These are phyloP conservation scores for Chlorokybus atmophyticus DNA, from an alignment of 139 green algal species.

Conservation along the genomic window DNA sequence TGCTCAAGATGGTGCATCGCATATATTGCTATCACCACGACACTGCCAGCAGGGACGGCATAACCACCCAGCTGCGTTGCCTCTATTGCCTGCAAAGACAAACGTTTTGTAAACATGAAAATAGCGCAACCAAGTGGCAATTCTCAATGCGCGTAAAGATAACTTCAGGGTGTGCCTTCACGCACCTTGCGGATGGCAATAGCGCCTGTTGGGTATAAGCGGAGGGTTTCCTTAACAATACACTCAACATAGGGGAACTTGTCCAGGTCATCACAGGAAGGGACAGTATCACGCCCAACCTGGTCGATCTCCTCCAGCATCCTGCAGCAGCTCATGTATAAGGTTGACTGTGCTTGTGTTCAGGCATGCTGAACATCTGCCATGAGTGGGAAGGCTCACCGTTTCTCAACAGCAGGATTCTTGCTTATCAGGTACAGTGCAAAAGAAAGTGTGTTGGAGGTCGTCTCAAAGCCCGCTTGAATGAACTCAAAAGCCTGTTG, in stretches of 20 bases:
- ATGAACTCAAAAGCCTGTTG: too few species aligned
- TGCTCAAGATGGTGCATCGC: background rate
- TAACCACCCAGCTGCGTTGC: background rate
- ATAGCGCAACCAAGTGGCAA: too few species aligned
- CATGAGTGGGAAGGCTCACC: too few species aligned
- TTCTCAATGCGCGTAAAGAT: too few species aligned
- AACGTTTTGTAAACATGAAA: too few species aligned
- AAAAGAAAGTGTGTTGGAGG: conserved; percentile 45
- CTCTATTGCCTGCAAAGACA: too few species aligned
- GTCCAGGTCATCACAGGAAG: conserved; percentile 29
- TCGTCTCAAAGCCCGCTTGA: conserved; percentile 55
- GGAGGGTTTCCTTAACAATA: conserved; percentile 50
- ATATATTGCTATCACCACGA: background rate
- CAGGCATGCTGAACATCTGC: too few species aligned
- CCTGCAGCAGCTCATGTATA: too few species aligned
- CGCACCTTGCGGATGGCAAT: background rate
- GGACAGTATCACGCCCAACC: conserved; percentile 30
- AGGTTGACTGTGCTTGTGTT: too few species aligned
- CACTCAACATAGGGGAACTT: conserved; percentile 7
- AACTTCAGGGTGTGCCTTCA: too few species aligned
- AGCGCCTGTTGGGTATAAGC: conserved; percentile 38
- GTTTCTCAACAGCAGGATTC: conserved; percentile 41
- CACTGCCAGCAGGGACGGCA: background rate
- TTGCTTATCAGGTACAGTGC: conserved; percentile 41
- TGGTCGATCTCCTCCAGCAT: conserved; percentile 34